phyloP scores from a whole-genome alignment of 805 yeast species.

The Schwanniomyces sp. region DNA sequence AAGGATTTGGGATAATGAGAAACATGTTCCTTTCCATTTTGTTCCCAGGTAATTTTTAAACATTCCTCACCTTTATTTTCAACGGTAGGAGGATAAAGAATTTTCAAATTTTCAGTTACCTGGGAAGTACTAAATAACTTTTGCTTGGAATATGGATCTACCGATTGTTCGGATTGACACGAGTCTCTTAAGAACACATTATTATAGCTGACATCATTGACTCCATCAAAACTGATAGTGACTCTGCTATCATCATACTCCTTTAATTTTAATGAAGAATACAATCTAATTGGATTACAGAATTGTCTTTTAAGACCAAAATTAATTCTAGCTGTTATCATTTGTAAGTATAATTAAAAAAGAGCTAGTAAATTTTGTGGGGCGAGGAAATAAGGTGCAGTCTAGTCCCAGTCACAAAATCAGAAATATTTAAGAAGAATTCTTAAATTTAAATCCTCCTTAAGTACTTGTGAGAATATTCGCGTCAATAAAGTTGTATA shows the following conservation, averaged over 20 bases:
- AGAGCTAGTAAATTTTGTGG: neutral
- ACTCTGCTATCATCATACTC: slow-evolving; percentile 22
- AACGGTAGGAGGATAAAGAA: slow-evolving; percentile 33
- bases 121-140: slow-evolving; percentile 64
- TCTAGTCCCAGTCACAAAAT: neutral
- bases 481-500: too few relatives aligned
- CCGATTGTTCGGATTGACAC: slow-evolving; percentile 46
- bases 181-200: slow-evolving; percentile 67
- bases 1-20: slow-evolving; percentile 47
- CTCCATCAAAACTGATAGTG: slow-evolving; percentile 19
- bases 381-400: neutral
- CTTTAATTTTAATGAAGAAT: neutral
- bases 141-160: slow-evolving; percentile 58
- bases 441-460: too few relatives aligned
- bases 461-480: too few relatives aligned
- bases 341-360: neutral
- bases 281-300: neutral
- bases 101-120: slow-evolving; percentile 33
- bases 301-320: neutral
- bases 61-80: slow-evolving; percentile 20
- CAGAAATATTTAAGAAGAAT: neutral
- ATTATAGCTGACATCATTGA: slow-evolving; percentile 36
- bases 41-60: slow-evolving; percentile 43
- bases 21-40: slow-evolving; percentile 18
- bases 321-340: neutral